These are phyloP conservation scores for Fusarium camptoceras DNA, from an alignment of 2,329 filamentous ascomycete genomes.

Conservation along the genomic window DNA sequence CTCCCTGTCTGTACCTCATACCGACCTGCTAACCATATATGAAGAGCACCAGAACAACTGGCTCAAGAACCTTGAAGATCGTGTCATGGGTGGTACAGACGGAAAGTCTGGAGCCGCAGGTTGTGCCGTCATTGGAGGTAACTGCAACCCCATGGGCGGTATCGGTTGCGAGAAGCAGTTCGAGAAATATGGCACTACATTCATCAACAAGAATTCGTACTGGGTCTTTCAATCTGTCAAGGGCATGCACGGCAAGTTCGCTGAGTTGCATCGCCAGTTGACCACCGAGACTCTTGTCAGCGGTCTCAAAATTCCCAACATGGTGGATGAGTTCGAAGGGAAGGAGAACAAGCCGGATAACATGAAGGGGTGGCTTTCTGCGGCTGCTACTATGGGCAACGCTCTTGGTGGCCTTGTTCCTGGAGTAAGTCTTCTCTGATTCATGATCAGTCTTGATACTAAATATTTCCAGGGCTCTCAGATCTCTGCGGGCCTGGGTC, in stretches of 20 bases:
- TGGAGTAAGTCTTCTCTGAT: not conserved
- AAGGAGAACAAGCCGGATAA: not conserved
- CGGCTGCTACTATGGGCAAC: conserved; percentile 4
- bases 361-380: conserved; percentile 11
- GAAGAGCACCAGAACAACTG: conserved; percentile 15
- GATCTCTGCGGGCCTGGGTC: conserved; percentile 7
- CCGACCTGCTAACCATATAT: rapidly evolving
- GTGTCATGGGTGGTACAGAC: not conserved
- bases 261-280: conserved; percentile 12
- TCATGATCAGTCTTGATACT: rapidly evolving
- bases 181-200: not conserved
- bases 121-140: not conserved
- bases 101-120: conserved; percentile 13
- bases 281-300: conserved; percentile 17
- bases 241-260: conserved; percentile 22
- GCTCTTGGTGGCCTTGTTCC: conserved; percentile 10
- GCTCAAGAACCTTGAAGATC: conserved; percentile 15
- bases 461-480: not conserved
- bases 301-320: conserved; percentile 11
- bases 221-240: conserved; percentile 27
- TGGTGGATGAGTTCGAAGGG: conserved; percentile 14
- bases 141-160: not conserved
- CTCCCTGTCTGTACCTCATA: rapidly evolving
- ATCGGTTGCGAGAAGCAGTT: conserved; percentile 12
- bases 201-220: conserved; percentile 16